A percentile compares a stretch with the other conserved stretches of the same genome.
phyloP scores from a whole-genome alignment of 192 early-diverging fungal genomes.

The Coemansia sp. region DNA sequence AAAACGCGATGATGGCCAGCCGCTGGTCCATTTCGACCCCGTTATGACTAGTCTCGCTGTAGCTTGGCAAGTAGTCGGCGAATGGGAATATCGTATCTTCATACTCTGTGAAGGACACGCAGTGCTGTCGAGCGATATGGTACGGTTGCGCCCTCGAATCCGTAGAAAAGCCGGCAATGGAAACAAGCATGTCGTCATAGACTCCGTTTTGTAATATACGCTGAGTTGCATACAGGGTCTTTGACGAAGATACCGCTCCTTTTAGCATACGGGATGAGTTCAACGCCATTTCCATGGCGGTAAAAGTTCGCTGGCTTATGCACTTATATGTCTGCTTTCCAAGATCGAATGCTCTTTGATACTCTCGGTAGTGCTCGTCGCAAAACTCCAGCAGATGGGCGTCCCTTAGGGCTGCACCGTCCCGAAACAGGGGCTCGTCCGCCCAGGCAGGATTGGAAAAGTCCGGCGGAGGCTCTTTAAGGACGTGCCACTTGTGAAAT shows the following conservation, averaged over 20 bases:
- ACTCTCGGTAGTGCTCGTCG: slow-evolving; percentile 34
- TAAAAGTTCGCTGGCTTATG: slow-evolving; percentile 11
- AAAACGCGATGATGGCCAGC: slow-evolving; percentile 24
- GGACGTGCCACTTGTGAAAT: slow-evolving; percentile 51
- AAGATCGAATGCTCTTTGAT: background rate
- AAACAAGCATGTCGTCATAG: slow-evolving; percentile 21
- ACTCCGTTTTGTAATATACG: slow-evolving; percentile 21
- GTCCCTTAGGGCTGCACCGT: slow-evolving; percentile 17
- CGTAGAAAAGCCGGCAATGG: slow-evolving; percentile 27
- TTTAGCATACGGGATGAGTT: background rate
- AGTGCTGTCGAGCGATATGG: slow-evolving; percentile 19
- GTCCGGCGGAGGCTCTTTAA: slow-evolving; percentile 44
- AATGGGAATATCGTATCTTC: slow-evolving; percentile 43
- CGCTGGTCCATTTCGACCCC: slow-evolving; percentile 8
- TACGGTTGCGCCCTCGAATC: background rate
- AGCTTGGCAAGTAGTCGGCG: slow-evolving; percentile 29
- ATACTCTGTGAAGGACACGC: background rate
- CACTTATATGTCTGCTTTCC: slow-evolving; percentile 30
- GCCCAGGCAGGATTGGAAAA: slow-evolving; percentile 41
- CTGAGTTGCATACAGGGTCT: slow-evolving; percentile 24
- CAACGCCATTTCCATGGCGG: slow-evolving; percentile 9
- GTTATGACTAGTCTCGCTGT: background rate
- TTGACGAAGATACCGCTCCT: slow-evolving; percentile 11
- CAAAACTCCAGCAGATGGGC: slow-evolving; percentile 28
- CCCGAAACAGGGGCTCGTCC: slow-evolving; percentile 38